A percentile compares a stretch with the other conserved stretches of the same genome.
Conservation (phyloP, 140 eudicot species). For the Ambrosia hybrid region DNA sequence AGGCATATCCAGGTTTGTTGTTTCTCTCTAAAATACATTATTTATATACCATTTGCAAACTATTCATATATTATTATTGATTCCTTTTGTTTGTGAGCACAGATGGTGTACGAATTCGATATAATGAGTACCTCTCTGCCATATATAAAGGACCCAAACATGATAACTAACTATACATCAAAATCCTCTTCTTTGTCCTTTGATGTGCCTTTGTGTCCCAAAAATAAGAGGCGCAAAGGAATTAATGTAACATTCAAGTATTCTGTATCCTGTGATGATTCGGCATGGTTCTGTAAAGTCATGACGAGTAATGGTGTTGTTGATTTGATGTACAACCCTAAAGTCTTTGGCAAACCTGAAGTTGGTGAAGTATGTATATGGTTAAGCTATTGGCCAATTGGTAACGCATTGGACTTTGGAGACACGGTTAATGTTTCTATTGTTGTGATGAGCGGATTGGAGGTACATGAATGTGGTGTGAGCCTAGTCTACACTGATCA, state of each 20-base stretch:
- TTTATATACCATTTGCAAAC: too few species aligned
- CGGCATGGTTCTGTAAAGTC: conserved; percentile 22
- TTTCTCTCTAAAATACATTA: background rate
- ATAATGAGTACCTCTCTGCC: conserved; percentile 29
- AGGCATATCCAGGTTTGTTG: too few species aligned
- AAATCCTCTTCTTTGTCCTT: conserved; percentile 1
- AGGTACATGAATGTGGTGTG: too few species aligned
- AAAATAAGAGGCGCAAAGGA: conserved; percentile 19
- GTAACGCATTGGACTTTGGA: conserved; percentile 1
- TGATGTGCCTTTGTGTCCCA: conserved; percentile 19
- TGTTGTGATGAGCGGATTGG: background rate
- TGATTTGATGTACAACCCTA: too few species aligned
- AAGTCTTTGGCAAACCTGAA: too few species aligned
- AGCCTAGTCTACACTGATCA: conserved; percentile 22
- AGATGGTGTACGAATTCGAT: conserved; percentile 30
- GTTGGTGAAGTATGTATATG: too few species aligned
- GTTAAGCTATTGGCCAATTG: background rate
- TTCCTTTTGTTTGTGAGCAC: background rate
- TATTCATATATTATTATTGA: background rate
- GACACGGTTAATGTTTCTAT: conserved; percentile 23
- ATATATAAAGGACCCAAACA: conserved; percentile 20
- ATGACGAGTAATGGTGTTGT: conserved; percentile 10
- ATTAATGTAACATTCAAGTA: conserved; percentile 22
- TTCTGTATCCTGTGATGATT: conserved; percentile 3
- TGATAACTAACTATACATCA: background rate